Evolutionary conservation across 305 asterid species (phyloP), one percentile per base, ranked within the genome.

Genomic region (Fraxinus paxiana): DNA sequence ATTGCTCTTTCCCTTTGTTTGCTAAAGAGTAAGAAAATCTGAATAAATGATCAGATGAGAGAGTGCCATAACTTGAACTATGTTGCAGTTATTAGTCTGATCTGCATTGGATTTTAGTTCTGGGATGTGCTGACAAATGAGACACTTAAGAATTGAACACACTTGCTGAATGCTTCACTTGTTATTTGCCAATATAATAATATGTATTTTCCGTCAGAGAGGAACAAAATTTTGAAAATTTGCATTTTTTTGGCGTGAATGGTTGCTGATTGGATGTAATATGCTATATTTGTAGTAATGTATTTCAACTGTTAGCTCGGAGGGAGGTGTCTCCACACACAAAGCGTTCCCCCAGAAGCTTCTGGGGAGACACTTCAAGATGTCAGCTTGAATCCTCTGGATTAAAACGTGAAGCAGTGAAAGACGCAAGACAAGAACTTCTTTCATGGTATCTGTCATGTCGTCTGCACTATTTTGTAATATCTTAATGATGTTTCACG

Each of bases 301-400:
- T 94, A 43, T 89, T 84, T 76, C 89, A 83, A 79, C 83, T 96
- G 88, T 85, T 96, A 87, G 91, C 96, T 38, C 90, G 83, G 82
- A 91, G 99, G 82, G 99, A 96, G 92, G 81, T 96, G 72, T 88
- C 96, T 78, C 97, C 99, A 80, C 91, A 85, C 76, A 84, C 91
- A 54, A 93, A 87, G 86, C 90, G 90, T 85, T 75, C 89, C 81
- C 92, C 96, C 30, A 93, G 85, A 80, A 90, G 85, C 87, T 88
- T 89, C 80, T 88, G 97, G 97, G 90, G 91, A 54, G 89, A 89
- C 87, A 81, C 85, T 43, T 88, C 96, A 37, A 87, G 69, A 75
- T 76, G 80, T 73, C 79, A 76, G 74, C 80, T 26, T 78, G 88
- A 88, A 83, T 89, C 96, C 10, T 74, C 69, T 73, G 87, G 87